phyloP scores from a whole-genome alignment of 495 filamentous ascomycete genomes.

The Podospora pseudopauciseta region DNA sequence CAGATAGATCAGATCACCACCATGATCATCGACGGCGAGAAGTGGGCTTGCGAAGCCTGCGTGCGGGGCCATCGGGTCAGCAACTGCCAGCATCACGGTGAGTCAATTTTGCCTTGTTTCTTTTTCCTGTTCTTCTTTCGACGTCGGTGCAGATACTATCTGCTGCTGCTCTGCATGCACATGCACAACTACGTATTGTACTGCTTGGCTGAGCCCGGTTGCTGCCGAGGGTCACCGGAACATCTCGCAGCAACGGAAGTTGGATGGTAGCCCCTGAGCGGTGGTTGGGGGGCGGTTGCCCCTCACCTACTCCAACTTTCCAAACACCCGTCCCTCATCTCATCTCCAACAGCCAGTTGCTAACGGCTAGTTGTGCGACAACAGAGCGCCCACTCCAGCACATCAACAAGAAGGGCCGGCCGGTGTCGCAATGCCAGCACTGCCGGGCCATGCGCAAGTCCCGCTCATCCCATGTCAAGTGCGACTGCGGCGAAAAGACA shows the following conservation, averaged over 20 bases:
- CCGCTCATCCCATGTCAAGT: constrained; percentile 90
- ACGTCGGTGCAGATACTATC: constrained; percentile 9
- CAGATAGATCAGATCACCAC: constrained; percentile 16
- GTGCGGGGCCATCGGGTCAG: constrained; percentile 90
- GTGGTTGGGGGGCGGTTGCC: constrained; percentile 10
- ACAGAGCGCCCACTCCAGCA: constrained; percentile 88
- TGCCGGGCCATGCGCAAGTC: constrained; percentile 97
- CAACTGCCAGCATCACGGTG: constrained; percentile 88
- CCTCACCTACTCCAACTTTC: constrained; percentile 16
- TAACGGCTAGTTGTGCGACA: constrained; percentile 25
- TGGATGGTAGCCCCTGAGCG: constrained; percentile 2
- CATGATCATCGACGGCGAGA: constrained; percentile 87
- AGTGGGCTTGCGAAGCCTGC: constrained; percentile 91
- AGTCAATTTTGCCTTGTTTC: constrained; percentile 41
- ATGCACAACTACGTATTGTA: constrained; percentile 6
- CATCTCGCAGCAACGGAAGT: constrained; percentile 22
- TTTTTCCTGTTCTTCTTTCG: background rate
- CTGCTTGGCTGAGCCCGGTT: constrained; percentile 23
- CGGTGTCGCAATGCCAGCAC: constrained; percentile 96
- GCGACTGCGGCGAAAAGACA: constrained; percentile 93
- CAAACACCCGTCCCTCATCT: constrained; percentile 14
- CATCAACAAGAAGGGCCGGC: constrained; percentile 97
- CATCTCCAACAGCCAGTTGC: constrained; percentile 15
- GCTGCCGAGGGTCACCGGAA: constrained; percentile 33
- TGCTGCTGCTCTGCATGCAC: constrained; percentile 10